Evolutionary conservation across 1,139 yeast genomes (phyloP).

Genomic region (Debaryomyces udenii): DNA sequence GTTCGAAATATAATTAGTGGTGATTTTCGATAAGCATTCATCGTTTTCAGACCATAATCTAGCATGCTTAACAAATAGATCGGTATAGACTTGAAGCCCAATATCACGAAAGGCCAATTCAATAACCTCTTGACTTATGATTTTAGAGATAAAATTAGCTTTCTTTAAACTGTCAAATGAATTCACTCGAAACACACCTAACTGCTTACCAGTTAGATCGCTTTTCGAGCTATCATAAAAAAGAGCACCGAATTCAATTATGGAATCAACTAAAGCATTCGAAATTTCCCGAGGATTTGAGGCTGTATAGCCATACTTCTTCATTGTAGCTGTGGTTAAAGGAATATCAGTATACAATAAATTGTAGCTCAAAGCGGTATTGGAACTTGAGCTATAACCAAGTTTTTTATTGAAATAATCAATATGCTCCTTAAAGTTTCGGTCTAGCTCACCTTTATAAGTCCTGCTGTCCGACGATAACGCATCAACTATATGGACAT

Average conservation of each 20-base stretch:
- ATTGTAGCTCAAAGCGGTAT: constrained; percentile 16
- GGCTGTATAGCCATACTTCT: constrained; percentile 40
- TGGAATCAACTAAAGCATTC: constrained; percentile 45
- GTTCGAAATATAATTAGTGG: constrained; percentile 39
- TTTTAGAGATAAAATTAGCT: constrained; percentile 59
- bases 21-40: constrained; percentile 46
- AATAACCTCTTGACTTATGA: constrained; percentile 63
- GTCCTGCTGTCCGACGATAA: constrained; percentile 42
- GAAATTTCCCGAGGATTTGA: constrained; percentile 43
- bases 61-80: constrained; percentile 54
- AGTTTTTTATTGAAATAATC: constrained; percentile 24
- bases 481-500: constrained; percentile 60
- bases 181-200: constrained; percentile 67
- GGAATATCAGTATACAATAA: constrained; percentile 38
- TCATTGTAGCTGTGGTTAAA: constrained; percentile 34
- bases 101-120: constrained; percentile 61
- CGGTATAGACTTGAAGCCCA: constrained; percentile 39
- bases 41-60: constrained; percentile 66
- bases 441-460: constrained; percentile 40
- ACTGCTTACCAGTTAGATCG: constrained; percentile 62
- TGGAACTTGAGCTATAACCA: constrained; percentile 14
- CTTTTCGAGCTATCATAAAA: constrained; percentile 55
- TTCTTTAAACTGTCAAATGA: constrained; percentile 69
- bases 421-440: constrained; percentile 36
- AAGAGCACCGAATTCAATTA: constrained; percentile 65